Base-by-base conservation (phyloP, 345 rosid species). In the Gossypium bickii region DNA sequence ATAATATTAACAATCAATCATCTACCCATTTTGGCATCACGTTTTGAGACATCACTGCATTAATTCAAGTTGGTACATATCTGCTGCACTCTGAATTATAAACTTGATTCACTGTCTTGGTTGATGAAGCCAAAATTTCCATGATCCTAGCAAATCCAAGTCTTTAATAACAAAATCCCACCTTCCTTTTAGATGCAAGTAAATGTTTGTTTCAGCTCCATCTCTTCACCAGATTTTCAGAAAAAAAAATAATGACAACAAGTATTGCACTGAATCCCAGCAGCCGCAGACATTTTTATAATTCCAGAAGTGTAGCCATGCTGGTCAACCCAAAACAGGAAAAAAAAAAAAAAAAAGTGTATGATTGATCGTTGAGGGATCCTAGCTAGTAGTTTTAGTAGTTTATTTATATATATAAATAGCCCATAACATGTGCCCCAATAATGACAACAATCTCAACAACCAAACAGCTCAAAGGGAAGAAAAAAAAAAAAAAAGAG, bases 361-460 rank as follows among this genome's bases (percentile, higher is more conserved):
- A 67, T 20, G 70, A 63, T 60, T 12, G 79, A 34, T 34, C 41
- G 41, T 60, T 52, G 43, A 62, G 66, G 10, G 72, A 78, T 81
- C 72, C 77, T 29, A 43, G 41, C 41, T 18, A 2, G 49, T 43
- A 41, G 70, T 64, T 68, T 4, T 34, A 34, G 38, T 34, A 34
- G 38, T 4, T 34, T 34, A 34, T 34, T 34, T 4, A 34, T 45
- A 45, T 44, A 9, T 27, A 20, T 47, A 13, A 12, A 49, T 20
- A 18, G 22, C 60, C 22, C 60, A 56, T 57, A 55, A 49, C 74
- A 80, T 76, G 80, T 81, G 82, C 75, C 43, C 67, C 72, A 77
- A 71, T 76, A 61, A 66, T 47, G 58, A 25, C 72, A 61, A 61
- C 70, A 65, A 63, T 77, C 81, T 67, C 76, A 79, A 58, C 83